Base-by-base conservation (phyloP, 1,139 yeast species). In the Saccharomyces hybrid region DNA sequence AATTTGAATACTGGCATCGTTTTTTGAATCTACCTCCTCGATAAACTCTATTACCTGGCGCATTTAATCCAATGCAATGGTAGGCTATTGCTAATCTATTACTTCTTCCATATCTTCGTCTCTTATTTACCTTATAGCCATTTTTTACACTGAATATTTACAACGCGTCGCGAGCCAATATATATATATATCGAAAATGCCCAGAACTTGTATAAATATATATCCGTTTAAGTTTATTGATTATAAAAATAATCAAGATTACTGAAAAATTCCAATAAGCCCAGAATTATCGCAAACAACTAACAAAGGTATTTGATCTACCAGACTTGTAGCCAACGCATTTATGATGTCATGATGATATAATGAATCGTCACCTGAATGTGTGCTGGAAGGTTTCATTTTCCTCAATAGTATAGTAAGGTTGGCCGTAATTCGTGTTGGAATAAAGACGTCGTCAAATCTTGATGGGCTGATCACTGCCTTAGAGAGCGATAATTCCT, bases 221-320 rank as follows among this genome's bases (percentile, higher is more conserved):
- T 16, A 38, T 38, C 23, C 23, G 23, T 20, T 20, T 3, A 20
- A 3, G 23, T 20, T 20, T 20, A 20, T 20, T 3, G 23, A 20
- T 20, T 20, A 20, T 20, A 20, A 20, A 55, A 34, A n/a, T 44
- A 50, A 6, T 53, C 54, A 9, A n/a, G 16, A 16, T n/a, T 44
- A 48, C 31, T 34, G 27, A n/a, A 52, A 53, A 46, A 58, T 42
- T 51, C 56, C 61, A 5, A 65, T 59, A 1, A 60, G 47, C 4
- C 67, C 67, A 9, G 65, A 59, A 48, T 61, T 62, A 49, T 65
- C 67, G 5, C 61, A 59, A 8, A 64, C 55, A 5, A 65, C 44
- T 2, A 65, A 46, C 3, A 60, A 41, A 14, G 54, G 52, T n/a
- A 51, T 16, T 11, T 38, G 44, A 38, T 38, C 25, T 1, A 38